These are phyloP conservation scores for Lumnitzera littorea DNA, from an alignment of 345 rosid genomes.

Conservation along the genomic window DNA sequence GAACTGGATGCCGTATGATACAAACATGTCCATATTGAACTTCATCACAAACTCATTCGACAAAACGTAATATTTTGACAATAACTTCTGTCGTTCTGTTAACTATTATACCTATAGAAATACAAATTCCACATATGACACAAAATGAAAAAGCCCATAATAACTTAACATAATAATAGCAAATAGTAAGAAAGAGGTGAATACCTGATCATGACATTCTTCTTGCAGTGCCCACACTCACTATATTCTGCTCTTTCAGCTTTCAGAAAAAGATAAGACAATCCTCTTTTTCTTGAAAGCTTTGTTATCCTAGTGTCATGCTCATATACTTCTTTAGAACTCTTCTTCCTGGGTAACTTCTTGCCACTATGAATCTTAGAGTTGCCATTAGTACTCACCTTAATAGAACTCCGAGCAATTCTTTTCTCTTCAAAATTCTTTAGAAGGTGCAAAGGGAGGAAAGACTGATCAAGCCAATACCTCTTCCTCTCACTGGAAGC, in stretches of 20 bases:
- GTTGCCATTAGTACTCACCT: slow-evolving; percentile 33
- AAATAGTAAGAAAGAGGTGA: background rate
- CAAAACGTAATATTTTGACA: no score
- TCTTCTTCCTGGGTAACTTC: slow-evolving; percentile 2
- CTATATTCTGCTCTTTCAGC: slow-evolving; percentile 65
- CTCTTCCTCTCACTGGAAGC: slow-evolving; percentile 84
- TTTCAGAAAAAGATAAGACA: slow-evolving; percentile 65
- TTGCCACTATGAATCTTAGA: slow-evolving; percentile 19
- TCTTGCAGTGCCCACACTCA: slow-evolving; percentile 79
- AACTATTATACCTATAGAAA: background rate
- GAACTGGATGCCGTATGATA: no score
- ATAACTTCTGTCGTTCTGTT: no score
- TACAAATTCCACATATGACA: background rate
- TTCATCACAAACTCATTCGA: background rate
- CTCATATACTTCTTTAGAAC: slow-evolving; percentile 6
- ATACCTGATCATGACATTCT: slow-evolving; percentile 68
- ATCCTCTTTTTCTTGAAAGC: slow-evolving; percentile 46
- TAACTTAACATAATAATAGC: background rate
- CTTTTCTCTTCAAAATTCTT: slow-evolving; percentile 92
- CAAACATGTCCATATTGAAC: background rate
- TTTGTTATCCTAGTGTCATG: slow-evolving; percentile 18
- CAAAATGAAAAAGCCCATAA: background rate
- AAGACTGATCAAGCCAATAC: slow-evolving; percentile 75
- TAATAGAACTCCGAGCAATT: slow-evolving; percentile 48
- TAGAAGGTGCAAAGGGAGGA: slow-evolving; percentile 86